Percentiles rank a stretch among this genome's conserved stretches.
Conservation (phyloP, 257 asterid species). For the Paraleonurus japonicus region DNA sequence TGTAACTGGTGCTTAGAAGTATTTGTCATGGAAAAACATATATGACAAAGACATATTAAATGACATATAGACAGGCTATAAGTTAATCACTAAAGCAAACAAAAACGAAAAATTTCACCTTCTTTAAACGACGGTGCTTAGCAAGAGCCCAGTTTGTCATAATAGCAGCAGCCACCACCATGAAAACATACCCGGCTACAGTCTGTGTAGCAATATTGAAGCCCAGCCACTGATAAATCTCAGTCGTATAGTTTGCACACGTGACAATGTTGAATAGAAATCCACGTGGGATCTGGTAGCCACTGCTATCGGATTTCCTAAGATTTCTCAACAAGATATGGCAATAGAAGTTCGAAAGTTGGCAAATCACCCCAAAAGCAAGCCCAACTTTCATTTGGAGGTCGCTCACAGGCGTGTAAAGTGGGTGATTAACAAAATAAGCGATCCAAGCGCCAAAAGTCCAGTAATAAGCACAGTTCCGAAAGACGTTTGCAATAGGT, state of each 20-base stretch:
- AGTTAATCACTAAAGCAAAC: not conserved
- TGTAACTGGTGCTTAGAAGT: too few relatives aligned
- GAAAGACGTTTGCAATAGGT: conserved; percentile 83
- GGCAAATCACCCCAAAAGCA: conserved; percentile 79
- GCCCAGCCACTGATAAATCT: conserved; percentile 98
- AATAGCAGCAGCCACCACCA: conserved; percentile 91
- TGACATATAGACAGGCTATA: not conserved
- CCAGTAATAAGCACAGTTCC: conserved; percentile 98
- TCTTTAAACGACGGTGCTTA: conserved; percentile 86
- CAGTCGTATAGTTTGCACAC: conserved; percentile 95
- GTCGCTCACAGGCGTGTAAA: conserved; percentile 83
- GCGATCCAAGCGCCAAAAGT: conserved; percentile 86
- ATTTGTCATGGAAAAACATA: too few relatives aligned
- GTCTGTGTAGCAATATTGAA: conserved; percentile 95
- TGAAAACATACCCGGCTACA: conserved; percentile 77
- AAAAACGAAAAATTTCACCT: conserved; percentile 45
- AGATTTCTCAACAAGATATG: conserved; percentile 90
- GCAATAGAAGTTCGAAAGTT: conserved; percentile 83
- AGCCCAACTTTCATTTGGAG: conserved; percentile 89
- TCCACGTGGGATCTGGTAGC: conserved; percentile 93
- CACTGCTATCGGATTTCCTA: conserved; percentile 62
- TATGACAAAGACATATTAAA: not conserved
- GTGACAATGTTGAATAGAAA: conserved; percentile 91
- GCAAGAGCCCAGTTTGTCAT: conserved; percentile 99
- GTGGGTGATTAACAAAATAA: conserved; percentile 86